Percentiles rank a stretch among this genome's conserved stretches.
Evolutionary conservation across 495 filamentous ascomycete species (phyloP).

Genomic region (Penicillium soppii): DNA sequence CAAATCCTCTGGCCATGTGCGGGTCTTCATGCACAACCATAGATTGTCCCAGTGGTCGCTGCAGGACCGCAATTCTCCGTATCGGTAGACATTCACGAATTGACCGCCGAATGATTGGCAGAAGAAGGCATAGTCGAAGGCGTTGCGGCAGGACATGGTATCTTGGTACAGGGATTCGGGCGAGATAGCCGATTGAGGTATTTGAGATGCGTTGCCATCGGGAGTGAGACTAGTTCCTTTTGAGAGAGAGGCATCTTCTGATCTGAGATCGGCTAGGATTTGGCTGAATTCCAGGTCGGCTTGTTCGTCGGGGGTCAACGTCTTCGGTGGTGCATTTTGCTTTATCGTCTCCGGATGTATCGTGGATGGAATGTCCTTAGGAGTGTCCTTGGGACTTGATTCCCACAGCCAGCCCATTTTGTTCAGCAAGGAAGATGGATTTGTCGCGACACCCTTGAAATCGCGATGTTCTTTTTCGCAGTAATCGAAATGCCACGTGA

Average conservation of each 20-base stretch:
- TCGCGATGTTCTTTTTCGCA: slow-evolving; percentile 7
- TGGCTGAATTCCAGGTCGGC: slow-evolving; percentile 62
- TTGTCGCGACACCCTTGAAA: neutral
- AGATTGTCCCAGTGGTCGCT: slow-evolving; percentile 82
- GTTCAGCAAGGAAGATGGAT: neutral
- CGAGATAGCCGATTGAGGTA: slow-evolving; percentile 41
- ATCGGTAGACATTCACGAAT: slow-evolving; percentile 83
- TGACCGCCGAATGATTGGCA: slow-evolving; percentile 91
- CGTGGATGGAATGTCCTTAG: slow-evolving; percentile 23
- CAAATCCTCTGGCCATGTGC: slow-evolving; percentile 42
- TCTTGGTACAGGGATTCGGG: slow-evolving; percentile 69
- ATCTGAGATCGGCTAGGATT: slow-evolving; percentile 53
- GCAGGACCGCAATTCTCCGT: slow-evolving; percentile 72
- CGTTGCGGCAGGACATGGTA: slow-evolving; percentile 81
- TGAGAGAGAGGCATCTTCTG: slow-evolving; percentile 27
- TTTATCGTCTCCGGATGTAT: slow-evolving; percentile 10
- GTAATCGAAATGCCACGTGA: slow-evolving; percentile 5
- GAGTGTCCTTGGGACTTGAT: slow-evolving; percentile 30
- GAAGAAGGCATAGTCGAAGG: slow-evolving; percentile 94
- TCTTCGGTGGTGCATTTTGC: slow-evolving; percentile 30
- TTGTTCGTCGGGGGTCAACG: slow-evolving; percentile 54
- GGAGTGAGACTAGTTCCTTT: slow-evolving; percentile 15
- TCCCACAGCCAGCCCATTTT: slow-evolving; percentile 55
- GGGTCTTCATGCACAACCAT: slow-evolving; percentile 92
- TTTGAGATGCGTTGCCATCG: slow-evolving; percentile 13